Conservation (phyloP, 768 basidiomycete species). For the Lentinus brumalis region DNA sequence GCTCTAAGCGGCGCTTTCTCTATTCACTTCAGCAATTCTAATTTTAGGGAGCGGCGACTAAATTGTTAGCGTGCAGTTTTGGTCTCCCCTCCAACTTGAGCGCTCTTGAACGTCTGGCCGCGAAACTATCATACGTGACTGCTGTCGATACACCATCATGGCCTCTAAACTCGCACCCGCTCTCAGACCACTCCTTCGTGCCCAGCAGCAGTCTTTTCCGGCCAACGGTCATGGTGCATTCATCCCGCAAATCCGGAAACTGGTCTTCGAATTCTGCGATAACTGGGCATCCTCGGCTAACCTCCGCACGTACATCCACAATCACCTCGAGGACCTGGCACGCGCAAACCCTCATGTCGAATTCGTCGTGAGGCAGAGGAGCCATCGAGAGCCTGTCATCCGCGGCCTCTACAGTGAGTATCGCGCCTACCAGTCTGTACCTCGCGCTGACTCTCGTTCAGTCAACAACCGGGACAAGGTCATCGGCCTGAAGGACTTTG, state of each 20-base stretch:
- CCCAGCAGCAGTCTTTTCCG: conserved; percentile 54
- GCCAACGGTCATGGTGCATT: conserved; percentile 77
- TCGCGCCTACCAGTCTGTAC: background rate
- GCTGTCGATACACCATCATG: conserved; percentile 29
- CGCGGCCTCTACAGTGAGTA: conserved; percentile 68
- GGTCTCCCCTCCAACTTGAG: too few species aligned
- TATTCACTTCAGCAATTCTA: too few species aligned
- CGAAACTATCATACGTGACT: too few species aligned
- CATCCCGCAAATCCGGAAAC: conserved; percentile 77
- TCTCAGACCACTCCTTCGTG: conserved; percentile 46
- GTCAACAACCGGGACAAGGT: conserved; percentile 90
- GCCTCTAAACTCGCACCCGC: conserved; percentile 32
- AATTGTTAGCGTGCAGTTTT: too few species aligned
- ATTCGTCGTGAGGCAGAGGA: conserved; percentile 76
- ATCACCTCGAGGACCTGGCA: conserved; percentile 65
- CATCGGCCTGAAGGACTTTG: conserved; percentile 73
- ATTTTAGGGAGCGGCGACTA: too few species aligned
- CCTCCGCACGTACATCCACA: conserved; percentile 68
- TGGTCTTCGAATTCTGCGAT: conserved; percentile 90
- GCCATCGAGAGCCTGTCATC: conserved; percentile 75
- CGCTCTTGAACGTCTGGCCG: too few species aligned
- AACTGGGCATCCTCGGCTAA: conserved; percentile 75
- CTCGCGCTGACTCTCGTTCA: conserved; percentile 32
- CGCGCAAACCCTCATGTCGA: conserved; percentile 80
- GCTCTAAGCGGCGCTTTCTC: background rate